Percentiles rank a stretch among this genome's conserved stretches.
phyloP scores from a whole-genome alignment of 495 filamentous ascomycete species.

The Penicillium macrosclerotiorum region DNA sequence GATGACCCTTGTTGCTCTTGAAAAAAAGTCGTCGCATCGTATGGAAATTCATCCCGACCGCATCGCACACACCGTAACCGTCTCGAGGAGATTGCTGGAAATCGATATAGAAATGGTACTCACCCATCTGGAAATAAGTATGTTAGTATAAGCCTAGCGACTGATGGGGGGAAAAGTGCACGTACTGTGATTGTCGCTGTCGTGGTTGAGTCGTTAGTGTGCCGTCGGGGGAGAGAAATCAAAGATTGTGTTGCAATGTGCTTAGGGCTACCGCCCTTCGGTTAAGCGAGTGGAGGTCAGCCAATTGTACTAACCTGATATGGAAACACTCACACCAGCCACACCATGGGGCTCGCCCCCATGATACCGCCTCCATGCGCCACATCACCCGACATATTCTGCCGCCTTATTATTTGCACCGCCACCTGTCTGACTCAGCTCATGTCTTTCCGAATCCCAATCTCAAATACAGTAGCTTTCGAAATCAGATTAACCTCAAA shows the following conservation, averaged over 20 bases:
- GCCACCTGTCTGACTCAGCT: constrained; percentile 7
- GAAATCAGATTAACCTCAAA: too few relatives aligned
- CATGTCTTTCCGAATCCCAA: too few relatives aligned
- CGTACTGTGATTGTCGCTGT: constrained; percentile 58
- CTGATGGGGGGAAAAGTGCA: constrained; percentile 18
- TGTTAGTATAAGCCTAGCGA: constrained; percentile 31
- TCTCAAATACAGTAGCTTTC: too few relatives aligned
- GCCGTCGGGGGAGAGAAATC: constrained; percentile 40
- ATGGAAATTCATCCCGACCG: constrained; percentile 19
- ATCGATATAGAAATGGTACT: constrained; percentile 37
- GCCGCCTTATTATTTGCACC: constrained; percentile 12
- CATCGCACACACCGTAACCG: constrained; percentile 33
- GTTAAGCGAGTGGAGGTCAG: constrained; percentile 43
- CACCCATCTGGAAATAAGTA: constrained; percentile 52
- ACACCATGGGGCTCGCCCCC: constrained; percentile 7
- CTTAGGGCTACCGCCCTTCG: constrained; percentile 49
- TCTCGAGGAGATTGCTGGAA: constrained; percentile 25
- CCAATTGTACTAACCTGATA: not conserved
- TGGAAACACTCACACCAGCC: not conserved
- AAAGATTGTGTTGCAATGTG: constrained; percentile 48
- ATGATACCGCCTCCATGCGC: too few relatives aligned
- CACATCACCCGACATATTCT: too few relatives aligned
- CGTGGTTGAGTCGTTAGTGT: constrained; percentile 49
- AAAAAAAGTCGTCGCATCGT: constrained; percentile 11
- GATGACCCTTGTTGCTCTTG: constrained; percentile 2